phyloP scores from a whole-genome alignment of 1,284 basidiomycete species.

The Puccinia sorghi region DNA sequence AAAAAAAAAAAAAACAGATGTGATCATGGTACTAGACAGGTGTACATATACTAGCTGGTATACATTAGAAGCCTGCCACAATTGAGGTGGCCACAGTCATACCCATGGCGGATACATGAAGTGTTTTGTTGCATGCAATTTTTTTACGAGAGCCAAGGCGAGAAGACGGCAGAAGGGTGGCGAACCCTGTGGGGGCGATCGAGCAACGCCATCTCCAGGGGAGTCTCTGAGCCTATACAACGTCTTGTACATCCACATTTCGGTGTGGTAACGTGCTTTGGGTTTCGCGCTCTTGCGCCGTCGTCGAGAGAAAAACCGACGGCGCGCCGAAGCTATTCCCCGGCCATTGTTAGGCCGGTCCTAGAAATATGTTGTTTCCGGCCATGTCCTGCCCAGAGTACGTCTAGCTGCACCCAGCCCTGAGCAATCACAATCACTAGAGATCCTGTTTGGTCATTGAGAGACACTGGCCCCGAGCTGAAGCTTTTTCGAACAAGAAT shows the following conservation, averaged over 20 bases:
- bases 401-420: too few relatives aligned
- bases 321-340: not conserved
- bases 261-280: not conserved
- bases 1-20: too few relatives aligned
- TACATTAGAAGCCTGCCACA: too few relatives aligned
- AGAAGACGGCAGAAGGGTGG: not conserved
- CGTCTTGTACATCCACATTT: not conserved
- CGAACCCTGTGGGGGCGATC: not conserved
- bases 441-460: too few relatives aligned
- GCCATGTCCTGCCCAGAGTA: too few relatives aligned
- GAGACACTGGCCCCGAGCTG: too few relatives aligned
- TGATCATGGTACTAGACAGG: too few relatives aligned
- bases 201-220: not conserved
- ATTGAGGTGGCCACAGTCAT: not conserved
- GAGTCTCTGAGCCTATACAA: not conserved
- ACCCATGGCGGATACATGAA: too few relatives aligned
- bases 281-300: not conserved
- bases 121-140: not conserved
- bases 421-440: too few relatives aligned
- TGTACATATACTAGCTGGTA: too few relatives aligned
- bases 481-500: too few relatives aligned
- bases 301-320: not conserved
- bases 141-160: constrained; percentile 1
- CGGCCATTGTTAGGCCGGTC: not conserved
- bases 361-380: not conserved